phyloP scores from a whole-genome alignment of 2,329 filamentous ascomycete species.

The Neocatenulostroma microsporum region DNA sequence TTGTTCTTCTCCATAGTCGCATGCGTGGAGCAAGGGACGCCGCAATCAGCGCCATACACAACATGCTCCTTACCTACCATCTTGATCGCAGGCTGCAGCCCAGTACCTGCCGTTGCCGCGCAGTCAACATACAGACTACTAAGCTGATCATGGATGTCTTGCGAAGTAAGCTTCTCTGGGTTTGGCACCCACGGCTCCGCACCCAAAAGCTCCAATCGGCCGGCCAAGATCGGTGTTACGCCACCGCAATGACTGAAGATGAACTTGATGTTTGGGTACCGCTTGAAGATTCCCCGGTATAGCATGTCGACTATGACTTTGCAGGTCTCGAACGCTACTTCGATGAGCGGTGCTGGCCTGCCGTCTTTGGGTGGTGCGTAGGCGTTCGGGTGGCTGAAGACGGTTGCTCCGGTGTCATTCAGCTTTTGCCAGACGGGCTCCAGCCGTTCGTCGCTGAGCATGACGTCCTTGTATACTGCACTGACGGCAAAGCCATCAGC shows the following conservation, averaged over 20 bases:
- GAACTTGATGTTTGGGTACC: constrained; percentile 4
- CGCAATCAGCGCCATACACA: constrained; percentile 6
- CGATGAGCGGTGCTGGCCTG: constrained; percentile 2
- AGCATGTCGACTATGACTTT: not conserved
- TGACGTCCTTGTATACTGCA: constrained; percentile 1
- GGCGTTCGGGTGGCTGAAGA: constrained; percentile 3
- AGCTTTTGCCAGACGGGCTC: constrained; percentile 1
- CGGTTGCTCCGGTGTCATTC: not conserved
- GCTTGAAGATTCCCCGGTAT: constrained; percentile 1
- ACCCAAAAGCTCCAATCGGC: constrained; percentile 1
- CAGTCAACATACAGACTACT: constrained; percentile 3
- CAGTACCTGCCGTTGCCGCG: constrained; percentile 3
- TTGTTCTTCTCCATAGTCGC: constrained; percentile 4
- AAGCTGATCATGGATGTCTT: constrained; percentile 2
- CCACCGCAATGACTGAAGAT: constrained; percentile 5
- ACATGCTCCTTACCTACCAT: constrained; percentile 4
- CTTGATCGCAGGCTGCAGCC: constrained; percentile 4
- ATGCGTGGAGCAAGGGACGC: constrained; percentile 4
- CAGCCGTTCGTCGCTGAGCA: not conserved
- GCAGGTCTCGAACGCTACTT: constrained; percentile 1
- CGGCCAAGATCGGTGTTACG: not conserved
- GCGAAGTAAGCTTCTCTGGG: constrained; percentile 1
- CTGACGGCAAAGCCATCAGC: constrained; percentile 1
- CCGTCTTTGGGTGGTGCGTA: constrained; percentile 2
- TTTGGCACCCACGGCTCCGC: constrained; percentile 2